Evolutionary conservation across 2,329 filamentous ascomycete species (phyloP), one percentile per base, ranked within the genome.

Genomic region (Pestalotiopsis sp.): DNA sequence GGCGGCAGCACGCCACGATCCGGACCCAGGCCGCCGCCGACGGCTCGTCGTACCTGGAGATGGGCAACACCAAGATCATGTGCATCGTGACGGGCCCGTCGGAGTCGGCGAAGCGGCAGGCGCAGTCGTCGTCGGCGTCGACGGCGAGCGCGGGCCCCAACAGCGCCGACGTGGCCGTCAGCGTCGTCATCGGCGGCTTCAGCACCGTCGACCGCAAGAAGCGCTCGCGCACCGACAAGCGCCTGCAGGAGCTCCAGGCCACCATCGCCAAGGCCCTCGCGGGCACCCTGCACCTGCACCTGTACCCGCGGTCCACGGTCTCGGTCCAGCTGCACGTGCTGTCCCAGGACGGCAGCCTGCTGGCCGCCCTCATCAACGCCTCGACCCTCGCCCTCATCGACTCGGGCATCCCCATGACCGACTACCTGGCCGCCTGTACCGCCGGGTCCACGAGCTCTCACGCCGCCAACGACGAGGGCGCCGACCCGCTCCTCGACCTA

Each of bases 61-160:
- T 97, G 91, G 96, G 96, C 75, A 97, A 98, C 82, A 99, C 96
- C 25, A 96, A 97, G 79, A 92, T 99, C 74, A 93, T 98, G 82
- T 98, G 95, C 82, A 94, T 95, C 27, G 91, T 99, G 62, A 90
- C 91, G 1, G 96, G 96, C 0, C 96, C 96, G 0, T 90, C 89
- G 49, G 96, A 99, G 81, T 86, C 80, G 9, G 77, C 83, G 66
- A 87, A 64, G 81, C 87, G 73, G 80, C 84, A 69, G 78, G 81
- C 38, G 81, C 86, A 68, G 81, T 83, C 11, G 81, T 84, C 14
- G 79, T 79, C 0, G 84, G 82, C 2, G 78, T 76, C 58, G 75
- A 74, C 17, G 73, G 71, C 45, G 74, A 70, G 3, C 75, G 73
- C 57, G 25, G 57, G 57, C 14, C n/a, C 57, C 13, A 84, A 85